Conservation (phyloP, 805 yeast genomes). For the Ogataea corticis region DNA sequence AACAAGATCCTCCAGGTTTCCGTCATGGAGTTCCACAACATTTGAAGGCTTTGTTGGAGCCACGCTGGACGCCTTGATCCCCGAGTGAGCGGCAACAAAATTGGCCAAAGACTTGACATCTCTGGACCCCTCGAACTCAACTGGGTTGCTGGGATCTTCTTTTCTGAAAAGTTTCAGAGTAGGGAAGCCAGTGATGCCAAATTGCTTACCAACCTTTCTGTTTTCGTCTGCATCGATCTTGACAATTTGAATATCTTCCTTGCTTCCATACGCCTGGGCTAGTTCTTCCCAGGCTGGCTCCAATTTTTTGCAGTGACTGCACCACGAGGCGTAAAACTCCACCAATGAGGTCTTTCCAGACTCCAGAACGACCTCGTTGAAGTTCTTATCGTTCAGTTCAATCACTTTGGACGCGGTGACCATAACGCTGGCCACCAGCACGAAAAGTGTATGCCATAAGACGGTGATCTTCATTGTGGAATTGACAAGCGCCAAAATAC, state of each 20-base stretch:
- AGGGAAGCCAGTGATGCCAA: slow-evolving; percentile 65
- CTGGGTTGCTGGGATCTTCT: slow-evolving; percentile 46
- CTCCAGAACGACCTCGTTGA: slow-evolving; percentile 55
- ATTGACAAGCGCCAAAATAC: no score
- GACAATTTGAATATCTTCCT: slow-evolving; percentile 32
- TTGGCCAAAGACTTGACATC: slow-evolving; percentile 49
- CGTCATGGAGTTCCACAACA: slow-evolving; percentile 30
- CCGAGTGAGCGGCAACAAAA: slow-evolving; percentile 44
- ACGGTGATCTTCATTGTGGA: not conserved
- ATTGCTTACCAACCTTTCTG: slow-evolving; percentile 48
- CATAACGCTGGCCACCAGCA: slow-evolving; percentile 1
- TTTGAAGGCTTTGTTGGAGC: slow-evolving; percentile 17
- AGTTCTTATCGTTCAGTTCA: slow-evolving; percentile 48
- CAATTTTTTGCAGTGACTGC: slow-evolving; percentile 63
- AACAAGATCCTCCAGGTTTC: slow-evolving; percentile 29
- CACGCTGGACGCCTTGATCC: slow-evolving; percentile 28
- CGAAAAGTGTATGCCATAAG: not conserved
- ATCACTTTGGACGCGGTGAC: slow-evolving; percentile 27
- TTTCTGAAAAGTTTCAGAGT: slow-evolving; percentile 58
- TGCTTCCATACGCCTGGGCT: slow-evolving; percentile 22
- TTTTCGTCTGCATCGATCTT: slow-evolving; percentile 64
- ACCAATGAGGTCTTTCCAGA: slow-evolving; percentile 73
- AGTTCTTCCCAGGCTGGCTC: slow-evolving; percentile 47
- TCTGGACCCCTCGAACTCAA: slow-evolving; percentile 57
- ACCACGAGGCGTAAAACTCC: slow-evolving; percentile 76